A percentile compares a stretch with the other conserved stretches of the same genome.
phyloP scores from a whole-genome alignment of 176 grass and related monocot genomes.

The Olyra latifolia region DNA sequence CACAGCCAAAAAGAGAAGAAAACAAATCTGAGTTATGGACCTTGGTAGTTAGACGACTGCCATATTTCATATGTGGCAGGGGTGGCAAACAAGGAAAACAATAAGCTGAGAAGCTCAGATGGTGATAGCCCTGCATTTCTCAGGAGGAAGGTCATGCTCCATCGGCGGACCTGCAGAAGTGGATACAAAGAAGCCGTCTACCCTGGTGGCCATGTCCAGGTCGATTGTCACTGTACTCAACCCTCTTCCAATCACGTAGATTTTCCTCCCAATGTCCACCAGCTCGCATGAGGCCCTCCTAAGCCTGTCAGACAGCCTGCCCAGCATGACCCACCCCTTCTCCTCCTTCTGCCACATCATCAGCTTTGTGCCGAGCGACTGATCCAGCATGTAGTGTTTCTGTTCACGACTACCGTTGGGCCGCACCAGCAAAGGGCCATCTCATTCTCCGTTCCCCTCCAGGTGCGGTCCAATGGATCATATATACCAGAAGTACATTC shows the following conservation, averaged over 20 bases:
- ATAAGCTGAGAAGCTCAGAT: conserved; percentile 56
- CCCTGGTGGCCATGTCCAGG: conserved; percentile 48
- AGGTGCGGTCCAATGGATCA: conserved; percentile 39
- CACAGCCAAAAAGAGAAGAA: too few species aligned
- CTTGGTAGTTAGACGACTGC: too few species aligned
- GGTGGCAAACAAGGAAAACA: not conserved
- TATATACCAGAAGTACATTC: conserved; percentile 63
- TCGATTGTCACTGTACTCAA: conserved; percentile 49
- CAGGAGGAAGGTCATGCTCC: conserved; percentile 42
- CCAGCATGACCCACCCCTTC: conserved; percentile 51
- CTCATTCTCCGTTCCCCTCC: conserved; percentile 58
- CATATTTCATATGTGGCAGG: too few species aligned
- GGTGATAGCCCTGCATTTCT: conserved; percentile 65
- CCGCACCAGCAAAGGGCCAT: conserved; percentile 52
- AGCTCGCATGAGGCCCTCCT: conserved; percentile 41
- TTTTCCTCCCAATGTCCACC: conserved; percentile 45
- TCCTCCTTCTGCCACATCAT: too few species aligned
- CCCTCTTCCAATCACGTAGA: conserved; percentile 57
- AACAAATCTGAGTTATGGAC: too few species aligned
- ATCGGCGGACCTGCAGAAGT: conserved; percentile 32
- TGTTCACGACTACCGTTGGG: conserved; percentile 54
- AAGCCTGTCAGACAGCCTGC: conserved; percentile 56
- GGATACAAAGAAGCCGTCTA: conserved; percentile 46
- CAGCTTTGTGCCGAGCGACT: too few species aligned
- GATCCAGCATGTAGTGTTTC: conserved; percentile 66